Conservation (phyloP, 2,329 filamentous ascomycete species). For the Xylaria multiplex region DNA sequence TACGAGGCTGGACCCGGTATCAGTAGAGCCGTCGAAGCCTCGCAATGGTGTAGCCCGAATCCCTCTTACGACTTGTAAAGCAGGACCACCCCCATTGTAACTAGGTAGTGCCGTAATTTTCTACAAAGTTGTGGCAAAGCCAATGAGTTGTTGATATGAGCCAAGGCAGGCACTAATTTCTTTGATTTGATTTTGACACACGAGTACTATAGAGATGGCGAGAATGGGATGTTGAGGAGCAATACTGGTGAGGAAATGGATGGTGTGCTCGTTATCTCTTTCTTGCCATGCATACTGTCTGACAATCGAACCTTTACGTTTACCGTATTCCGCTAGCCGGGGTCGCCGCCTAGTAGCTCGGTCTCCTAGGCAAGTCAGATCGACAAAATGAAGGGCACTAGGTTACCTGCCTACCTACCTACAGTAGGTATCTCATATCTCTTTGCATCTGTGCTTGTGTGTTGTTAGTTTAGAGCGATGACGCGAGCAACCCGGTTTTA, state of each 20-base stretch:
- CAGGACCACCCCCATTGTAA: constrained; percentile 10
- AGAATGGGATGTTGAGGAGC: background rate
- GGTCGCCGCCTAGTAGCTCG: background rate
- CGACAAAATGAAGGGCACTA: background rate
- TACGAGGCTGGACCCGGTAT: constrained; percentile 23
- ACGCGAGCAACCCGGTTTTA: constrained; percentile 33
- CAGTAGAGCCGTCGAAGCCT: constrained; percentile 11
- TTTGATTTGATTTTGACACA: background rate
- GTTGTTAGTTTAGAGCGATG: constrained; percentile 29
- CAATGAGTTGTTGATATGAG: background rate
- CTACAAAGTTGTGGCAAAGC: background rate
- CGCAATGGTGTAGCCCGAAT: constrained; percentile 18
- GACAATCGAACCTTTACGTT: constrained; percentile 21
- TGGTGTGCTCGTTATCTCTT: constrained; percentile 26
- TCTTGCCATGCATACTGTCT: background rate
- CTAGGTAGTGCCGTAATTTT: background rate
- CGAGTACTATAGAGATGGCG: constrained; percentile 1
- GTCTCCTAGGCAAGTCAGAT: too few relatives aligned
- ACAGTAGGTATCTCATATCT: background rate
- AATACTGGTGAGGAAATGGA: constrained; percentile 18
- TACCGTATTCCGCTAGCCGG: constrained; percentile 8
- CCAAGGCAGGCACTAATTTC: constrained; percentile 9
- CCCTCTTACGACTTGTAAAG: constrained; percentile 9
- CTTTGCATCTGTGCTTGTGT: constrained; percentile 19
- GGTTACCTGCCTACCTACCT: background rate